Base-by-base conservation (phyloP, 2,329 filamentous ascomycete genomes). In the Colletotrichum endophyticum region DNA sequence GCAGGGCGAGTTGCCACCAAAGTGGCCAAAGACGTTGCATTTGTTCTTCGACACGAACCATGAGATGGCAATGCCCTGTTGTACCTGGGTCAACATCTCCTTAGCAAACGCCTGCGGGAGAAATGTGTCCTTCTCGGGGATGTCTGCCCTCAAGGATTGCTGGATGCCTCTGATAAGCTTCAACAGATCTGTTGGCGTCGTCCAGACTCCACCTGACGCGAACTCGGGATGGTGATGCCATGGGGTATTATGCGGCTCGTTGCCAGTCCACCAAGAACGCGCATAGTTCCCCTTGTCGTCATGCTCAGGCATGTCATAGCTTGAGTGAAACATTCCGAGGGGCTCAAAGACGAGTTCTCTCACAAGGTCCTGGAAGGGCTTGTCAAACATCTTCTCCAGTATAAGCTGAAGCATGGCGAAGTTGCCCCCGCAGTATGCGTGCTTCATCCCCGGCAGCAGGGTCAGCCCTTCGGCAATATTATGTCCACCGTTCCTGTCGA, bases 181-280 rank as follows among this genome's bases (percentile, higher is more conserved):
- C 25, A 81, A 71, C 2, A 81, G 72, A 6, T 80, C 80, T 5
- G 72, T 76, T 5, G 79, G 80, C 4, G 79, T 80, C 27, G 78
- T 80, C 79, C 79, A 81, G 19, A 80, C 61, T 3, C 73, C 68
- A 16, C 67, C 72, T 8, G 72, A 71, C 1, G 68, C 72, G 22
- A 72, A 19, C 13, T 75, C 72, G 8, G 68, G 72, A 25, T 71
- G 69, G 44, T 75, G 53, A 13, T 72, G 61, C 72, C 72, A 75
- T 11, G 72, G 68, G 19, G 72, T 66, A 5, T 28, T 49, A 11
- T 73, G 66, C 3, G 39, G 57, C 19, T 70, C 12, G 2, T 63
- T 73, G 2, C 66, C 66, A 16, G 66, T 73, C 72, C 72, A 73
- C 66, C 72, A 73, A 3, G 69, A 64, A 8, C 63, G 49, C 6